Base-by-base conservation (phyloP, 2,329 filamentous ascomycete species). In the Cyphellophora europaea region DNA sequence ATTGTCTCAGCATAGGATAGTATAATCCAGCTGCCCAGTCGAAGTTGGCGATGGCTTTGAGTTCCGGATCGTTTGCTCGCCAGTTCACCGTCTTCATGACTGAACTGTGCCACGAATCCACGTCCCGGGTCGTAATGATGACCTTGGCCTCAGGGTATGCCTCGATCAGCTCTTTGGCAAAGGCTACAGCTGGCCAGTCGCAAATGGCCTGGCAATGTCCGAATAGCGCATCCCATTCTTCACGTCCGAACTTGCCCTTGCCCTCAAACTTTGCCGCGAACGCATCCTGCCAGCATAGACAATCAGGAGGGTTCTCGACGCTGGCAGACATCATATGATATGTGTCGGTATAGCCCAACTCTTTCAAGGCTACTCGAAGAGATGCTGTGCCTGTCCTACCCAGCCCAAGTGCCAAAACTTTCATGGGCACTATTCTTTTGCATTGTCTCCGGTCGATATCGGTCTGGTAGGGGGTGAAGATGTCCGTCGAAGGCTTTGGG, bases 121-220 rank as follows among this genome's bases (percentile, higher is more conserved):
- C 72, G 38, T 81, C 74, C 30, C 78, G 71, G 38, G 70, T 77
- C 11, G 76, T 79, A 43, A 84, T 62, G 32, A 85, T 69, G 35
- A 83, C 72, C 57, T 83, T 83, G 38, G 79, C 79, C 36, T 82
- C 74, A 2, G 79, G 79, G 53, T 83, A 84, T 11, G 77, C 75
- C 50, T 78, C 72, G 43, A 82, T 78, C 41, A 84, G 65, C 54
- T 83, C 79, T 54, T 77, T 71, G 35, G 74, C 74, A 49, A 84
- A 84, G 28, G 74, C 72, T 29, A 76, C 72, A 15, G 74, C 72
- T 6, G 78, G 78, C 72, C 72, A 79, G 63, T 82, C 79, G 55
- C 74, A 79, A 12, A 82, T 74, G 28, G 77, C 57, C 49, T 65
- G 74, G 52, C 74, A 75, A 55, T 78, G 69, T 33, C 77, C 75